Evolutionary conservation across 164 flowering plant species (phyloP), one percentile per base, ranked within the genome.

Genomic region (Vitis rupestris): DNA sequence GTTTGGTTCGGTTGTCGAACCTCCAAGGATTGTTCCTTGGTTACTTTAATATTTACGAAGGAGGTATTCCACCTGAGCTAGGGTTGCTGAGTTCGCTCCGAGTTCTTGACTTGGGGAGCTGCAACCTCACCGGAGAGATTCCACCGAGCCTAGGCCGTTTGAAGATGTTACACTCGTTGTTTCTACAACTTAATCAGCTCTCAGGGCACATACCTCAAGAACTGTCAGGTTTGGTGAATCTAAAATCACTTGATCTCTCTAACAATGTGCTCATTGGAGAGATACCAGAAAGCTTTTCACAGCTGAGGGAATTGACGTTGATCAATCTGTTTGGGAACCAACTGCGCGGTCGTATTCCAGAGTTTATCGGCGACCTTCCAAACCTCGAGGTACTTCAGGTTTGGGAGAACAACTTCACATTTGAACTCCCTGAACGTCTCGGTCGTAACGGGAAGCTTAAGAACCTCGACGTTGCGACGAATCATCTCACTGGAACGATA

Each of bases 381-480:
- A 65, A 85, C 65, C 86, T 95, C 3, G 92, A 90, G 72, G 90
- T 84, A 11, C 70, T 95, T 10, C 85, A 88, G 58, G 47, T 90
- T 0, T 95, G 98, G 98, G 88, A 75, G 50, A 95, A 95, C 80
- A 91, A 95, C 77, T 87, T 95, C 82, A 90, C 98, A 13, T 61
- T 80, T n/a, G 76, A 78, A 11, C 77, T 95, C 23, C 99, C 99
- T 5, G 82, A 66, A 50, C 85, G 84, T 68, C 86, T 95, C 1
- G 99, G 99, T 9, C 71, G 80, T 4, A 91, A 73, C 53, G 92
- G 97, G 14, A 82, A 72, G 81, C 71, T 95, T 0, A 52, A 8
- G 70, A 16, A 13, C 1, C 72, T 95, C 5, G 99, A 95, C 72
- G 89, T 92, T 7, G 44, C 91, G 7, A 9, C 55, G 0, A 95